Percentiles rank a stretch among this genome's conserved stretches.
These are phyloP conservation scores for Podosphaera fusca DNA, from an alignment of 2,329 filamentous ascomycete genomes.

Conservation along the genomic window DNA sequence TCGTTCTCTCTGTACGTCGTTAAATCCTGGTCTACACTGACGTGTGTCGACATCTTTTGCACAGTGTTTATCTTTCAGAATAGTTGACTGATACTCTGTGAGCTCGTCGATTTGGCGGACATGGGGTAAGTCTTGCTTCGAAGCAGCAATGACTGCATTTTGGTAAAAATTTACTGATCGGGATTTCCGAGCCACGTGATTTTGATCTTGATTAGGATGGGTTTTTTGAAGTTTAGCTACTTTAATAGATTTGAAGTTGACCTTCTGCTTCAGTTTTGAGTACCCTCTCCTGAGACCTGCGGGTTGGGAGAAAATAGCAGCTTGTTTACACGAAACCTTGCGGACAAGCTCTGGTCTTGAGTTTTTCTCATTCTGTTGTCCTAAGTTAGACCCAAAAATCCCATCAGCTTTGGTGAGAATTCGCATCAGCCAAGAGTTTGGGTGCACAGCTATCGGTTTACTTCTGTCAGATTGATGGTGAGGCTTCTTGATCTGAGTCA, in stretches of 20 bases:
- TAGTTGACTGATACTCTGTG: conserved; percentile 8
- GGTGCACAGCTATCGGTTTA: conserved; percentile 12
- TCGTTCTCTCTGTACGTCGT: conserved; percentile 11
- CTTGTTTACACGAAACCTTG: conserved; percentile 30
- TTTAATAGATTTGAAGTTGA: conserved; percentile 41
- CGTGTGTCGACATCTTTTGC: not conserved
- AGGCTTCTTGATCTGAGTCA: conserved; percentile 12
- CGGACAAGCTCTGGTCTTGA: conserved; percentile 11
- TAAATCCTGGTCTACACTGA: conserved; percentile 5
- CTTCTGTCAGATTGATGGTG: conserved; percentile 4
- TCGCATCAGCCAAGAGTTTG: conserved; percentile 14
- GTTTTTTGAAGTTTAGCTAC: conserved; percentile 46
- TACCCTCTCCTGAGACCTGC: conserved; percentile 65
- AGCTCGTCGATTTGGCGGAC: conserved; percentile 5
- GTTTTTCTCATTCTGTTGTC: conserved; percentile 6
- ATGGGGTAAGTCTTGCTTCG: not conserved
- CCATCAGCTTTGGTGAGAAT: conserved; percentile 14
- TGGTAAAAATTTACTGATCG: conserved; percentile 7
- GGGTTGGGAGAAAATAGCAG: conserved; percentile 52
- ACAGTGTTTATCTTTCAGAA: conserved; percentile 7
- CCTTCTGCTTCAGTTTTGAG: conserved; percentile 53
- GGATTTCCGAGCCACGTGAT: conserved; percentile 8
- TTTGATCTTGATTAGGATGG: conserved; percentile 32
- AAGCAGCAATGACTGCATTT: conserved; percentile 12
- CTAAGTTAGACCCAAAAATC: conserved; percentile 4